Evolutionary conservation across 2,329 filamentous ascomycete genomes (phyloP), one percentile per base, ranked within the genome.

Genomic region (Emericellopsis cladophorae): DNA sequence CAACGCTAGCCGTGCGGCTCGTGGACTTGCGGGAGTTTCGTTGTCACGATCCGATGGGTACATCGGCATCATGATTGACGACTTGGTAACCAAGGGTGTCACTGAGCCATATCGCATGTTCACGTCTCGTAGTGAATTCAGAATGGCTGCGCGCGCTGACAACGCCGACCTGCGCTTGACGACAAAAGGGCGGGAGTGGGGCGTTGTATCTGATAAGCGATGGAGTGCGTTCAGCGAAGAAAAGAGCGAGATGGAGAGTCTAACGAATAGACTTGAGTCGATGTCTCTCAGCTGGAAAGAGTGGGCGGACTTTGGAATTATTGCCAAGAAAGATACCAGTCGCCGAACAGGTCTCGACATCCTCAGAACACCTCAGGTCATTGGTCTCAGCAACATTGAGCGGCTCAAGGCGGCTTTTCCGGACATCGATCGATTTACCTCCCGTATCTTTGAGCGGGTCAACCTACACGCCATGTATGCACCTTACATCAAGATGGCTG

Each of bases 91-190:
- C 18, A 96, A 95, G 62, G 92, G 92, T 37, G 92, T 98, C 24
- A 89, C 84, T 3, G 92, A 98, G 56, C 92, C 92, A 1, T 98
- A 98, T 62, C 79, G 92, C 49, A 96, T 98, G 89, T 98, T 98
- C 66, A 98, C 92, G 2, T 84, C 85, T 6, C 79, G 92, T 47
- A 94, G 84, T 63, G 92, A 98, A 64, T 98, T 93, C 61, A 84
- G 92, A 46, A 89, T 98, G 74, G 86, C 82, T 35, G 79, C 87
- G 3, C 82, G 92, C 46, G 82, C 92, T 36, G 92, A 98, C 65
- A 98, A 98, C 55, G 92, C 92, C 31, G 92, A 98, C 60, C 60
- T 82, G 5, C 80, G 92, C 3, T 76, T 98, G 24, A 96, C 92
- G 0, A 69, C 74, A 24, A 81, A 81, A 56, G 92, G 87, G 9